A percentile compares a stretch with the other conserved stretches of the same genome.
phyloP scores from a whole-genome alignment of 148 eudicot species.

The Arctostaphylos glauca region DNA sequence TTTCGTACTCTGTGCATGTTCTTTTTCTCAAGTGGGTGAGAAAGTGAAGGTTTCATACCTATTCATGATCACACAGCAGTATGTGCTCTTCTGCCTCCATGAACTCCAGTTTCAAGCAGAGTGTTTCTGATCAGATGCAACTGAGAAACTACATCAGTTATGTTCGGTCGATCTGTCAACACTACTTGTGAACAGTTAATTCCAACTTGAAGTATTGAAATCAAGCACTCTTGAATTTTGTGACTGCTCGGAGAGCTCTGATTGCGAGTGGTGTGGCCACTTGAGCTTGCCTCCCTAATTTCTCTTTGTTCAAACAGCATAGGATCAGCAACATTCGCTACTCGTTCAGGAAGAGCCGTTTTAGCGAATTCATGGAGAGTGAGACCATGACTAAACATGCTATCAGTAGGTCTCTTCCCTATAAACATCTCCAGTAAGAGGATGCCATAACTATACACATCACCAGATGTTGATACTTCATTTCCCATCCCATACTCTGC shows the following conservation, averaged over 20 bases:
- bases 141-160: background rate
- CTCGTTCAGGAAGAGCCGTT: background rate
- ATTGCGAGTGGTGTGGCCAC: background rate
- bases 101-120: background rate
- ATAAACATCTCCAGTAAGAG: background rate
- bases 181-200: background rate
- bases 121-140: background rate
- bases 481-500: background rate
- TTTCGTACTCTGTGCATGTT: no score
- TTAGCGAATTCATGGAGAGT: background rate
- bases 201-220: background rate
- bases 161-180: background rate
- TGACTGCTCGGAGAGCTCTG: background rate
- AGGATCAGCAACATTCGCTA: background rate
- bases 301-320: background rate
- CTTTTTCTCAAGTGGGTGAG: no score
- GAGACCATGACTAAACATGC: background rate
- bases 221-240: background rate
- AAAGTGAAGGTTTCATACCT: background rate
- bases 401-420: background rate
- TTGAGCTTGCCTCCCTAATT: background rate
- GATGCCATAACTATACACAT: background rate
- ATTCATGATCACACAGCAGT: background rate
- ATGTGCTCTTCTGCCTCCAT: background rate
- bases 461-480: background rate